Base-by-base conservation (phyloP, 805 yeast species). In the Metschnikowia colocasiae region DNA sequence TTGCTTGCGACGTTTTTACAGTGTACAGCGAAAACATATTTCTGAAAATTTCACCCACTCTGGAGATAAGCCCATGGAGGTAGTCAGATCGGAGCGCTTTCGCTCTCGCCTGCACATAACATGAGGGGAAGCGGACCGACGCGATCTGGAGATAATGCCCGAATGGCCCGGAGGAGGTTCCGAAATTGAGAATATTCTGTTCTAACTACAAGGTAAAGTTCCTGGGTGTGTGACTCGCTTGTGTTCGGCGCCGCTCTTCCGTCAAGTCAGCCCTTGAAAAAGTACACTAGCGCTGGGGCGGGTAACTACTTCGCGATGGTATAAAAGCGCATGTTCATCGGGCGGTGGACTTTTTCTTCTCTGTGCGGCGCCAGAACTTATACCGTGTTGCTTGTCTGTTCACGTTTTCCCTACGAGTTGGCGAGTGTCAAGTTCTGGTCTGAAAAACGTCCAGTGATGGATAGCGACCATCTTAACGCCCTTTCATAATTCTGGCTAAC, bases 341-440 rank as follows among this genome's bases (percentile, higher is more conserved):
- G 3, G 9, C 22, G 32, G 27, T 3, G 10, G 7, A 25, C 8
- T 23, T 15, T 53, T 59, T 60, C n/a, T 59, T 64, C 70, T 59
- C 66, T 60, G 75, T 71, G 76, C 76, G 76, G 76, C 75, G 70
- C 76, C 76, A 68, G 68, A 68, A 67, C 76, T 69, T 63, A 63
- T 64, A 69, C 76, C 75, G 76, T 72, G 76, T 72, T 72, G 76
- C 74, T 72, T 71, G 75, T 71, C 75, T 66, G 64, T 67, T 71
- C 68, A 65, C 65, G 68, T 55, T 59, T 63, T 65, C 64, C 74
- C 69, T 47, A 71, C 75, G 74, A 71, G 69, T 64, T 61, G 75
- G 74, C 75, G 69, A 71, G 75, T 73, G 75, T 72, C 76, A 71
- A 67, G 76, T 69, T 65, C 64, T 61, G 76, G 76, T 74, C 74